Conservation (phyloP, 75 land plant genomes). For the Isoetes taiwanensis region DNA sequence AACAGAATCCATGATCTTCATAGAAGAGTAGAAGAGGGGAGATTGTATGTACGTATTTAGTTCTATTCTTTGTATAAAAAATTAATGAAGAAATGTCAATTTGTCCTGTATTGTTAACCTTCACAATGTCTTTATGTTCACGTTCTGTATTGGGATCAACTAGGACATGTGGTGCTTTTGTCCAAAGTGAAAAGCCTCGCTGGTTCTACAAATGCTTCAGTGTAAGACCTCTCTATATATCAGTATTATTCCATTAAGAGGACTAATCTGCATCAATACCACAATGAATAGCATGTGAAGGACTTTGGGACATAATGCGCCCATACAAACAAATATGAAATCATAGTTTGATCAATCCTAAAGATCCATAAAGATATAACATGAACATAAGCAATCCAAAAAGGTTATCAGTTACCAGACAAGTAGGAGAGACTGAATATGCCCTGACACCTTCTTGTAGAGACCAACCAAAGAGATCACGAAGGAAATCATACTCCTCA, state of each 20-base stretch:
- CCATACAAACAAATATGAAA: neutral
- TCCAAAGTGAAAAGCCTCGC: conserved; percentile 91
- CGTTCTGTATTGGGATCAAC: too few species aligned
- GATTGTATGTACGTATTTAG: too few species aligned
- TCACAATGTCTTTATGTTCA: too few species aligned
- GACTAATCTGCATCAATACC: conserved; percentile 49
- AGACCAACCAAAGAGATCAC: conserved; percentile 55
- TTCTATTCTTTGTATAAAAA: too few species aligned
- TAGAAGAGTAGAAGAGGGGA: too few species aligned
- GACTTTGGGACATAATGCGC: neutral
- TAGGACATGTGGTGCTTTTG: too few species aligned
- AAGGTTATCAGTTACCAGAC: conserved; percentile 83
- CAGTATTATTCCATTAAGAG: conserved; percentile 83
- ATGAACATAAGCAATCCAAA: neutral
- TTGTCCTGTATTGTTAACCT: too few species aligned
- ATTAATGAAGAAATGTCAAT: too few species aligned
- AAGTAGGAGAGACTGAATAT: conserved; percentile 43
- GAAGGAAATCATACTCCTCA: conserved; percentile 69
- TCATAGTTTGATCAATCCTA: neutral
- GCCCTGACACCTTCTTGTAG: conserved; percentile 85
- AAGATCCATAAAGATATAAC: neutral
- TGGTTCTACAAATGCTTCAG: conserved; percentile 83
- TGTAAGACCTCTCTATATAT: conserved; percentile 57
- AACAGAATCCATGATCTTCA: too few species aligned
- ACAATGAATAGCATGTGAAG: neutral